Conservation (phyloP, 1,139 yeast species). For the Candida tetrigidarum region DNA sequence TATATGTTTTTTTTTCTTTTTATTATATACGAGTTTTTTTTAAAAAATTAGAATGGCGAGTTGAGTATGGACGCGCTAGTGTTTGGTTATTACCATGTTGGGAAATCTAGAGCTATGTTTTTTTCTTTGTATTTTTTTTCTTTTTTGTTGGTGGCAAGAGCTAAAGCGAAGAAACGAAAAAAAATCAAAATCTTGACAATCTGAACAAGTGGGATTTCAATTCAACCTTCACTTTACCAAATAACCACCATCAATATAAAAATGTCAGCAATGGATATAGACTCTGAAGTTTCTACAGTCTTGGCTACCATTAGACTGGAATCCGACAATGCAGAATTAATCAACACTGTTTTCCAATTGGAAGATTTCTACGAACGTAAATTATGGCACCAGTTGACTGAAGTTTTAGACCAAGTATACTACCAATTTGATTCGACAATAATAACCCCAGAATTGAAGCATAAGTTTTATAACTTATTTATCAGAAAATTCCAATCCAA, state of each 20-base stretch:
- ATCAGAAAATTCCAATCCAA: constrained; percentile 67
- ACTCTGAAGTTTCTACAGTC: constrained; percentile 60
- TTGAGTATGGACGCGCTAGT: too few species aligned
- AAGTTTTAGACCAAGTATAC: constrained; percentile 64
- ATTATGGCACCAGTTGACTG: constrained; percentile 78
- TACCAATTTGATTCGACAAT: constrained; percentile 34
- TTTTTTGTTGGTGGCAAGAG: constrained; percentile 19
- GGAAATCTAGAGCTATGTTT: too few species aligned
- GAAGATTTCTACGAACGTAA: constrained; percentile 90
- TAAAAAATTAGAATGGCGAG: too few species aligned
- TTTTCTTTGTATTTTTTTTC: too few species aligned
- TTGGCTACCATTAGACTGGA: constrained; percentile 73
- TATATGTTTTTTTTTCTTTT: constrained; percentile 1
- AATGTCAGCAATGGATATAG: constrained; percentile 38
- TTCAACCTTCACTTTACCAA: not conserved
- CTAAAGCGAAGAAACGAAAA: constrained; percentile 8
- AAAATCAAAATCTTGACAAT: not conserved
- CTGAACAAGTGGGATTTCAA: not conserved
- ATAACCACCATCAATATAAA: not conserved
- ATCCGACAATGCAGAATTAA: constrained; percentile 57
- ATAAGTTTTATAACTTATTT: constrained; percentile 74
- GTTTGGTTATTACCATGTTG: constrained; percentile 1
- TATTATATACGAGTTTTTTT: constrained; percentile 2
- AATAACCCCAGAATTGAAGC: constrained; percentile 57
- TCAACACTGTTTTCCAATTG: constrained; percentile 69